Evolutionary conservation across 2,329 filamentous ascomycete genomes (phyloP).

Genomic region (Hypoxylon sp.): DNA sequence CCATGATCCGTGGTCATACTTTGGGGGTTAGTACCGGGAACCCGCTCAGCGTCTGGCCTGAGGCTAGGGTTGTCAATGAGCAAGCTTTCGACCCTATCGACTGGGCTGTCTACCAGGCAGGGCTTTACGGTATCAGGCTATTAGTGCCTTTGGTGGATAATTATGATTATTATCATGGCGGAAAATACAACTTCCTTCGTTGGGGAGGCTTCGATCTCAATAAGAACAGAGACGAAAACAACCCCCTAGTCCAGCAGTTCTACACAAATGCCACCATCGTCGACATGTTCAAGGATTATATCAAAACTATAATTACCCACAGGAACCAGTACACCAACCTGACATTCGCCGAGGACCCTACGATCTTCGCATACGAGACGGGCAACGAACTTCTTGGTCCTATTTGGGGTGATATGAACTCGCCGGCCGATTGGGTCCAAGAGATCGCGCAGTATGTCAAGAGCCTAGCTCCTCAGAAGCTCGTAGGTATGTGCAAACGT

Average conservation of each 20-base stretch:
- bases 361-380: slow-evolving; percentile 62
- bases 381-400: slow-evolving; percentile 62
- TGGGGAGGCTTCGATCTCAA: slow-evolving; percentile 59
- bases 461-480: slow-evolving; percentile 56
- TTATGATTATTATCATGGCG: slow-evolving; percentile 64
- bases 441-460: slow-evolving; percentile 59
- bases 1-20: slow-evolving; percentile 59
- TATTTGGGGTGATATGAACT: slow-evolving; percentile 58
- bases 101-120: slow-evolving; percentile 61
- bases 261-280: slow-evolving; percentile 60
- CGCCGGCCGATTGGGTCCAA: slow-evolving; percentile 56
- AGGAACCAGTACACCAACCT: slow-evolving; percentile 59
- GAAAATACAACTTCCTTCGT: slow-evolving; percentile 62
- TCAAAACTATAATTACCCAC: slow-evolving; percentile 58
- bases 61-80: slow-evolving; percentile 55
- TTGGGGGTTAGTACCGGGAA: slow-evolving; percentile 61
- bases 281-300: slow-evolving; percentile 59
- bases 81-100: slow-evolving; percentile 60
- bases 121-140: slow-evolving; percentile 58
- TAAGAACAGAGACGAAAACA: slow-evolving; percentile 50
- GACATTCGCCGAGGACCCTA: slow-evolving; percentile 61
- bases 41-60: slow-evolving; percentile 60
- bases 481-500: slow-evolving; percentile 57
- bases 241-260: slow-evolving; percentile 58
- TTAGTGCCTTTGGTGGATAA: slow-evolving; percentile 61